phyloP scores from a whole-genome alignment of 2,329 filamentous ascomycete genomes.

The Phoma sp. region DNA sequence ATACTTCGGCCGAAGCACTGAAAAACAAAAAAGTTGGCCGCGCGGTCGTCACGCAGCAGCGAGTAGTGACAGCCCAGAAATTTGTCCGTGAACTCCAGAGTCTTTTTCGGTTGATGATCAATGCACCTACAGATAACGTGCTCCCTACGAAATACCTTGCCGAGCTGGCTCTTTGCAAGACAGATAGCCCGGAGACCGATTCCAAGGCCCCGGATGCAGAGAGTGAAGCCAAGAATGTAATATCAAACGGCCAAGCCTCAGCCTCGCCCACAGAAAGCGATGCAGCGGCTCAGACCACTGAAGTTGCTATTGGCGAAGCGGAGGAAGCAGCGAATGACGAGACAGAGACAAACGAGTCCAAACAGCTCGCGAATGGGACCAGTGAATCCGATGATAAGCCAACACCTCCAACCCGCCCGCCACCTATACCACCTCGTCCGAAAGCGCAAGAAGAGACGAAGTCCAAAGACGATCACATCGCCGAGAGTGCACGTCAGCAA shows the following conservation, averaged over 20 bases:
- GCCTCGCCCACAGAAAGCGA: constrained; percentile 35
- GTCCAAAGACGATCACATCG: constrained; percentile 55
- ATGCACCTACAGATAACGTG: constrained; percentile 65
- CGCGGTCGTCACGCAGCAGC: constrained; percentile 64
- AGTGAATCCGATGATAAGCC: constrained; percentile 31
- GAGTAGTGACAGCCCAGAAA: constrained; percentile 68
- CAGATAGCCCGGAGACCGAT: constrained; percentile 49
- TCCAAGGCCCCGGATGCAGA: constrained; percentile 51
- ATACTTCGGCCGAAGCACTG: constrained; percentile 68
- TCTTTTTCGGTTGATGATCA: constrained; percentile 74
- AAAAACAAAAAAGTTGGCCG: constrained; percentile 76
- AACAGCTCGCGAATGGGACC: constrained; percentile 24
- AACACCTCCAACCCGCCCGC: constrained; percentile 55
- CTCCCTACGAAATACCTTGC: constrained; percentile 78
- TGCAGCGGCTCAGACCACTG: constrained; percentile 16
- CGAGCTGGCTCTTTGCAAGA: constrained; percentile 73
- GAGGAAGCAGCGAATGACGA: constrained; percentile 12
- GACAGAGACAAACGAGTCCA: constrained; percentile 27
- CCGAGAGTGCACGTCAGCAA: constrained; percentile 74
- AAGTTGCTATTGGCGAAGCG: constrained; percentile 36
- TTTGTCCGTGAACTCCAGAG: constrained; percentile 76
- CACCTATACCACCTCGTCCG: constrained; percentile 65
- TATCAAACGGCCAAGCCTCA: constrained; percentile 53
- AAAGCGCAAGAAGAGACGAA: constrained; percentile 29
- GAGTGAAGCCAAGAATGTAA: constrained; percentile 51